A percentile compares a stretch with the other conserved stretches of the same genome.
Evolutionary conservation across 768 basidiomycete species (phyloP).

Genomic region (Hemileccinum impolitum): DNA sequence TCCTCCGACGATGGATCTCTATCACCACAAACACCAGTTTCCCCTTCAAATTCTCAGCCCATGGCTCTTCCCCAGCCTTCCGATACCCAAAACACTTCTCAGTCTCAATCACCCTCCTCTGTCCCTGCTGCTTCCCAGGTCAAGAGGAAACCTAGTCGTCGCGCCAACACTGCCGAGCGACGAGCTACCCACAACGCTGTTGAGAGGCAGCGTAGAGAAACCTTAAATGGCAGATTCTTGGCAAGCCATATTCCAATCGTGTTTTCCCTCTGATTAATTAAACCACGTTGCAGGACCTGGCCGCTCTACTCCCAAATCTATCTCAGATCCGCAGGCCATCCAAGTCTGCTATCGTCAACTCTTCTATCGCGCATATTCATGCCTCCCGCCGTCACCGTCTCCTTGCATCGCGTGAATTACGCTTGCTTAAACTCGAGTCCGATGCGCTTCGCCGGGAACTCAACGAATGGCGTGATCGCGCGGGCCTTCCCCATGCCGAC

Average conservation of each 20-base stretch:
- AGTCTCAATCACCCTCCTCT: slow-evolving; percentile 22
- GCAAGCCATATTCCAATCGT: slow-evolving; percentile 40
- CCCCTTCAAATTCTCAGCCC: slow-evolving; percentile 35
- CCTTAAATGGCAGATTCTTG: slow-evolving; percentile 88
- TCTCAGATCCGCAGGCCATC: slow-evolving; percentile 90
- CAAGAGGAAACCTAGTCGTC: slow-evolving; percentile 80
- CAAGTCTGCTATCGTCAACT: slow-evolving; percentile 96
- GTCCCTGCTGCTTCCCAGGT: slow-evolving; percentile 35
- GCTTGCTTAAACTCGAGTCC: slow-evolving; percentile 72
- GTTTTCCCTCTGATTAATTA: slow-evolving; percentile 14
- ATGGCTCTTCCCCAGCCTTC: slow-evolving; percentile 34
- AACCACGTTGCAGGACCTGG: slow-evolving; percentile 63
- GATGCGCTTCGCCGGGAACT: slow-evolving; percentile 87
- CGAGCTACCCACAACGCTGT: slow-evolving; percentile 97
- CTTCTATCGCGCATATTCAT: slow-evolving; percentile 85
- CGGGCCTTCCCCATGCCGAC: slow-evolving; percentile 66
- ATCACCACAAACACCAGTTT: slow-evolving; percentile 48
- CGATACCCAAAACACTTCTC: slow-evolving; percentile 20
- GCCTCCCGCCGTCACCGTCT: slow-evolving; percentile 78
- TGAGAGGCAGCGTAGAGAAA: slow-evolving; percentile 90
- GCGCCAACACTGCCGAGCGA: slow-evolving; percentile 96
- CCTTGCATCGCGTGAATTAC: slow-evolving; percentile 79
- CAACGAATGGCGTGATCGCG: slow-evolving; percentile 88
- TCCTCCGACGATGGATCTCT: slow-evolving; percentile 42
- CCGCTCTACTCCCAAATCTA: slow-evolving; percentile 86